Evolutionary conservation across 768 basidiomycete species (phyloP).

Genomic region (Leucocoprinus leucothites): DNA sequence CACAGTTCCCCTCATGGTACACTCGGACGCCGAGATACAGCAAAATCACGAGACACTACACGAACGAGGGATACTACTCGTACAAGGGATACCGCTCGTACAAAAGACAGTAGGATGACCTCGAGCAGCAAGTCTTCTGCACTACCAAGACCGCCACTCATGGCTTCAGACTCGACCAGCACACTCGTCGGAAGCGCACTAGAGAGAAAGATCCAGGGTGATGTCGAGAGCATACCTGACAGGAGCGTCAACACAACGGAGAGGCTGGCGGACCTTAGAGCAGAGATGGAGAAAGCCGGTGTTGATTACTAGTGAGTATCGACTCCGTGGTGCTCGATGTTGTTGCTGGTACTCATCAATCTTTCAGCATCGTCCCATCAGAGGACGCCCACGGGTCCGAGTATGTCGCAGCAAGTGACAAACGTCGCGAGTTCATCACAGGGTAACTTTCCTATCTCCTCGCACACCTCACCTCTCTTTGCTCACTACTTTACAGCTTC

Average conservation of each 20-base stretch:
- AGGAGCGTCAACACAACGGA: slow-evolving; percentile 36
- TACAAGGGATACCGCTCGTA: slow-evolving; percentile 23
- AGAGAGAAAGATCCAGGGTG: slow-evolving; percentile 61
- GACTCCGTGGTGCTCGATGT: not conserved
- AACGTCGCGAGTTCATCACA: slow-evolving; percentile 74
- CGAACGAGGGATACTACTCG: slow-evolving; percentile 23
- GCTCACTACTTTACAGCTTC: slow-evolving; percentile 19
- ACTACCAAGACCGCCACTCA: slow-evolving; percentile 32
- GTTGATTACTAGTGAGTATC: slow-evolving; percentile 73
- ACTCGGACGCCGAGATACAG: too few species aligned
- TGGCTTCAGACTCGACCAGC: slow-evolving; percentile 61
- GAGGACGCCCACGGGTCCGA: slow-evolving; percentile 86
- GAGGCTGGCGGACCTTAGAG: slow-evolving; percentile 58
- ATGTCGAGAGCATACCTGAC: slow-evolving; percentile 57
- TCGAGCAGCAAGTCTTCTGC: slow-evolving; percentile 27
- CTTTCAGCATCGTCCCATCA: slow-evolving; percentile 61
- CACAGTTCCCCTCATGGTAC: slow-evolving; percentile 24
- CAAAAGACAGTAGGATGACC: slow-evolving; percentile 28
- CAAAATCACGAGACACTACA: too few species aligned
- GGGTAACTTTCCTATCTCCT: slow-evolving; percentile 40
- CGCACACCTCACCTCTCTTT: not conserved
- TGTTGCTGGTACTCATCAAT: slow-evolving; percentile 10
- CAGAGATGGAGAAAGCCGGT: slow-evolving; percentile 62
- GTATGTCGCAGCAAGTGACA: slow-evolving; percentile 74
- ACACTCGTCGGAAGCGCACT: slow-evolving; percentile 75